These are phyloP conservation scores for Hypoxylon fragiforme DNA, from an alignment of 495 filamentous ascomycete species.

Conservation along the genomic window DNA sequence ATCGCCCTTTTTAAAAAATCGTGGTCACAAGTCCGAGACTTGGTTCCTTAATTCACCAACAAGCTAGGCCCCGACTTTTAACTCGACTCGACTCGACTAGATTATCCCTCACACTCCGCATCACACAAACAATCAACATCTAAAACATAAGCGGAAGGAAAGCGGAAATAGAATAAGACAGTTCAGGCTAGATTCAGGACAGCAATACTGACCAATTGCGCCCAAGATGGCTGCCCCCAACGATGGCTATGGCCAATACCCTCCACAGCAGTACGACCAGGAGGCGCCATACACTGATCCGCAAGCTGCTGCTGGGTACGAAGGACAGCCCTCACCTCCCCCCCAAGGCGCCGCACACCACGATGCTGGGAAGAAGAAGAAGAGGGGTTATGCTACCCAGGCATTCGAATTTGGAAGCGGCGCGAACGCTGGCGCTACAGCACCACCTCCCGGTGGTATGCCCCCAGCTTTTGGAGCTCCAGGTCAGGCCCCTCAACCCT, in stretches of 20 bases:
- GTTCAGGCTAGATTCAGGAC: slow-evolving; percentile 9
- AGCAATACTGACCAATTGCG: slow-evolving; percentile 23
- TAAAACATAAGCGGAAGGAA: not conserved
- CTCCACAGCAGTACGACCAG: slow-evolving; percentile 65
- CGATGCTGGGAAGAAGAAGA: slow-evolving; percentile 71
- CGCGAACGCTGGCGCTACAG: slow-evolving; percentile 72
- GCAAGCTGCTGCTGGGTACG: slow-evolving; percentile 41
- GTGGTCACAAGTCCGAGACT: slow-evolving; percentile 25
- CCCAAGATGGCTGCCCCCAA: slow-evolving; percentile 59
- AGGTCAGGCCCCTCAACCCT: slow-evolving; percentile 41
- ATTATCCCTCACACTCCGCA: too few species aligned
- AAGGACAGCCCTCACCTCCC: slow-evolving; percentile 45
- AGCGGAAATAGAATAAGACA: slow-evolving; percentile 11
- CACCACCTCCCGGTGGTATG: slow-evolving; percentile 39
- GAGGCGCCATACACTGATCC: slow-evolving; percentile 46
- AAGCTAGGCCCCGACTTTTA: not conserved
- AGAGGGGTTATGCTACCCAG: slow-evolving; percentile 88
- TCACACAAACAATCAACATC: too few species aligned
- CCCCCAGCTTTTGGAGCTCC: slow-evolving; percentile 34
- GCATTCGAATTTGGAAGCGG: slow-evolving; percentile 92
- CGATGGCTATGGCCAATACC: slow-evolving; percentile 60
- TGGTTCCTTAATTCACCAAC: too few species aligned
- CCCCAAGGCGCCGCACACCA: slow-evolving; percentile 44
- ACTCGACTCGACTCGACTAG: slow-evolving; percentile 1
- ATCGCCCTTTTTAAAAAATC: slow-evolving; percentile 18